Evolutionary conservation across 1,139 yeast genomes (phyloP).

Genomic region (Geotrichum reessii): DNA sequence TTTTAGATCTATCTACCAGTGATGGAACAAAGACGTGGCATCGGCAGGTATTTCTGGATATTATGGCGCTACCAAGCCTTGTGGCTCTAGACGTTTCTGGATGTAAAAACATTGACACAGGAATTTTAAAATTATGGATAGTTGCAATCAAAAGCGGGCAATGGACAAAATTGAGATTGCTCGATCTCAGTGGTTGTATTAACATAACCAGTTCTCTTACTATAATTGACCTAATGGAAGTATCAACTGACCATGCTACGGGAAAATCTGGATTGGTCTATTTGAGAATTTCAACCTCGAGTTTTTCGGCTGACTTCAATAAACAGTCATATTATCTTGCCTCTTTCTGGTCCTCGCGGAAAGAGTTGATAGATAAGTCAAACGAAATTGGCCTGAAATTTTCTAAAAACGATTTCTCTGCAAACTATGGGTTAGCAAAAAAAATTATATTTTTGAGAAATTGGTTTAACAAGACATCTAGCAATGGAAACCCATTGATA

Average conservation of each 20-base stretch:
- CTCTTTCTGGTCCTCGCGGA: not conserved
- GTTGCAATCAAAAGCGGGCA: slow-evolving; percentile 24
- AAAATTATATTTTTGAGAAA: slow-evolving; percentile 10
- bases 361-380: not conserved
- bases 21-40: not conserved
- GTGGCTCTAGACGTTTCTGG: slow-evolving; percentile 27
- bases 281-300: not conserved
- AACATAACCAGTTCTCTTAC: not conserved
- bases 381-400: slow-evolving; percentile 1
- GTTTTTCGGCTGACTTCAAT: not conserved
- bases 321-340: not conserved
- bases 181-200: slow-evolving; percentile 17
- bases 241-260: not conserved
- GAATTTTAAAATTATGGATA: slow-evolving; percentile 24
- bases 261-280: not conserved
- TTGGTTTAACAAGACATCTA: not conserved
- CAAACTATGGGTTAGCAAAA: slow-evolving; percentile 6
- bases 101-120: slow-evolving; percentile 16
- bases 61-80: slow-evolving; percentile 21
- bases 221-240: slow-evolving; percentile 8
- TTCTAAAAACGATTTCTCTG: not conserved
- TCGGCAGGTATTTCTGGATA: slow-evolving; percentile 18
- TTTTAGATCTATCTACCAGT: slow-evolving; percentile 22
- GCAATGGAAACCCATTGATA: not conserved
- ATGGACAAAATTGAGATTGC: slow-evolving; percentile 22